Evolutionary conservation across 306 rosid genomes (phyloP).

Genomic region (Comarum palustre): DNA sequence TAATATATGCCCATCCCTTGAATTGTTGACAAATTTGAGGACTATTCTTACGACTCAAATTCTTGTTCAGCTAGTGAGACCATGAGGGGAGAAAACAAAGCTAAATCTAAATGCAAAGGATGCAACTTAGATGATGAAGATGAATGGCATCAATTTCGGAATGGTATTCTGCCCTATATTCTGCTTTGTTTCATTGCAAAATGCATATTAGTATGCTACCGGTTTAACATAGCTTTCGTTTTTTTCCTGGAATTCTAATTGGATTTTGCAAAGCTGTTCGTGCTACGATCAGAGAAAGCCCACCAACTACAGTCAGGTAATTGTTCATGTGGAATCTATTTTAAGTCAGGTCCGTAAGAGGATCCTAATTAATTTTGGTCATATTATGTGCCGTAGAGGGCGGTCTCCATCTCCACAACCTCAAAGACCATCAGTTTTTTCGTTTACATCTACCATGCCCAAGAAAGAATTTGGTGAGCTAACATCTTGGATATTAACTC

Average conservation of each 20-base stretch:
- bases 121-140: slow-evolving; percentile 83
- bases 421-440: slow-evolving; percentile 57
- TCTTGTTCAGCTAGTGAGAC: slow-evolving; percentile 77
- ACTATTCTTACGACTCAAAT: slow-evolving; percentile 16
- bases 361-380: slow-evolving; percentile 16
- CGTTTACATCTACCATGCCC: slow-evolving; percentile 74
- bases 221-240: slow-evolving; percentile 25
- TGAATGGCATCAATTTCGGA: slow-evolving; percentile 81
- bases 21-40: slow-evolving; percentile 4
- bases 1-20: slow-evolving; percentile 8
- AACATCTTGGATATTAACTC: slow-evolving; percentile 7
- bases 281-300: slow-evolving; percentile 82
- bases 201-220: slow-evolving; percentile 8
- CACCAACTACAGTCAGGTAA: slow-evolving; percentile 65
- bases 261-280: slow-evolving; percentile 62
- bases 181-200: neutral
- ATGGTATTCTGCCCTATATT: slow-evolving; percentile 46
- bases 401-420: slow-evolving; percentile 60
- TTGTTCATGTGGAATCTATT: slow-evolving; percentile 10
- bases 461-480: slow-evolving; percentile 64
- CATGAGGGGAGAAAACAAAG: slow-evolving; percentile 54
- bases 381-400: slow-evolving; percentile 58
- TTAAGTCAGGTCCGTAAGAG: slow-evolving; percentile 18
- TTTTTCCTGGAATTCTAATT: slow-evolving; percentile 21
- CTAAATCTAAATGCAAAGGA: slow-evolving; percentile 63